Base-by-base conservation (phyloP, 2,329 filamentous ascomycete species). In the Alternaria sp. region DNA sequence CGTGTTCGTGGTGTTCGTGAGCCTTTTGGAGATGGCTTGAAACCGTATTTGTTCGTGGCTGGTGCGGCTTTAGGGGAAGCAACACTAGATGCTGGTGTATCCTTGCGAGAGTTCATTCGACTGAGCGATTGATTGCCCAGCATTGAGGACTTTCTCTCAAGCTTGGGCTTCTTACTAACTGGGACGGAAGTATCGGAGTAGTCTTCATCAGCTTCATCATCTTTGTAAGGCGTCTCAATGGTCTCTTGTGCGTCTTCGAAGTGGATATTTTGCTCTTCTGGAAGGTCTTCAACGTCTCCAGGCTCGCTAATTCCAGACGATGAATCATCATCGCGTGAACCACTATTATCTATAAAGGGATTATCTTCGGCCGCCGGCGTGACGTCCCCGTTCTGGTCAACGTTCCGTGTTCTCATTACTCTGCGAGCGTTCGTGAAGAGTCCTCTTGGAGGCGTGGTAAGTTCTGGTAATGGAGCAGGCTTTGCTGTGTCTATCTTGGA, bases 1-100 rank as follows among this genome's bases (percentile, higher is more conserved):
- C 20, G 20, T 3, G 20, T 32, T 11, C 34, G 46, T 18, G 30
- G 30, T 38, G 46, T 12, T 1, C 20, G 39, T 14, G 20, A 1
- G 18, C 20, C 39, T 4, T 18, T 12, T 42, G 32, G 5, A 2
- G 14, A 22, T n/a, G 30, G 30, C 18, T 32, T 49, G 16, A 49
- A 49, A 7, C 46, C 46, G 16, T 36, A 49, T n/a, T 18, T 49
- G 3, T 49, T 49, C 32, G 22, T 49, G 5, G 46, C 9, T 9
- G 8, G 46, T 4, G 30, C 5, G 5, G 18, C 12, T 4, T 7
- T 22, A 8, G 20, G 11, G 18, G 30, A 2, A 1, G 46, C 12
- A 14, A 12, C 3, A 1, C 14, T 48, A 12, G n/a, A 30, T 24
- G 30, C 14, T 24, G 32, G 20, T 16, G 9, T 36, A 12, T 12